Evolutionary conservation across 1,284 basidiomycete genomes (phyloP), one percentile per base, ranked within the genome.

Genomic region (Boletellus deceptivus): DNA sequence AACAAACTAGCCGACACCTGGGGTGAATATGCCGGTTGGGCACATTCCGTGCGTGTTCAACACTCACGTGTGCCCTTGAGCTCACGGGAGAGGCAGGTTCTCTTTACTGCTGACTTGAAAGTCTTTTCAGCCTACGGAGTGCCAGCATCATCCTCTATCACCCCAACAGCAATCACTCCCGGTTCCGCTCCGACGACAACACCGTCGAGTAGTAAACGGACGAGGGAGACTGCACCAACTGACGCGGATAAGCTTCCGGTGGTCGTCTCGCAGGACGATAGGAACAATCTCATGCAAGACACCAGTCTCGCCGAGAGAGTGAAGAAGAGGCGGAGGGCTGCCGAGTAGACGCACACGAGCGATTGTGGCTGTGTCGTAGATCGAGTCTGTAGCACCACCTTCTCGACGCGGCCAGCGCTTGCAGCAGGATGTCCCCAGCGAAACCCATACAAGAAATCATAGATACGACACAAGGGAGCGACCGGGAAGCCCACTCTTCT

Each of bases 11-110:
- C 74, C 0, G 65, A 71, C 1, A 75, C 84, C 1, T 96, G 93
- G 93, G 92, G 91, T 9, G 76, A 84, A 1, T 84, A 89, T 64
- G 93, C 92, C 6, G 94, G 94, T 6, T 96, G 93, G 93, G 89
- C 89, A 1, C 94, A 98, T 68, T 88, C 91, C 3, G 92, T 95
- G 56, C 50, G 76, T 63, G 18, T 42, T 44, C 39, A 9, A 4
- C n/a, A 11, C 13, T 22, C 13, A 24, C 18, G 33, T 14, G 17
- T 31, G 31, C 6, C 42, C 14, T 36, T 14, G 33, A 41, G 17
- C 36, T 64, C 45, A 59, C 16, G 10, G 18, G 13, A 18, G 34
- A 38, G 11, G 6, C 38, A 87, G 83, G 80, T 86, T 5, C 64
- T 82, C 25, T 82, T 82, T 46, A 79, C 80, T 2, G 73, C 79